Base-by-base conservation (phyloP, 192 early-diverging fungal species). In the Rhizophagus clarus region DNA sequence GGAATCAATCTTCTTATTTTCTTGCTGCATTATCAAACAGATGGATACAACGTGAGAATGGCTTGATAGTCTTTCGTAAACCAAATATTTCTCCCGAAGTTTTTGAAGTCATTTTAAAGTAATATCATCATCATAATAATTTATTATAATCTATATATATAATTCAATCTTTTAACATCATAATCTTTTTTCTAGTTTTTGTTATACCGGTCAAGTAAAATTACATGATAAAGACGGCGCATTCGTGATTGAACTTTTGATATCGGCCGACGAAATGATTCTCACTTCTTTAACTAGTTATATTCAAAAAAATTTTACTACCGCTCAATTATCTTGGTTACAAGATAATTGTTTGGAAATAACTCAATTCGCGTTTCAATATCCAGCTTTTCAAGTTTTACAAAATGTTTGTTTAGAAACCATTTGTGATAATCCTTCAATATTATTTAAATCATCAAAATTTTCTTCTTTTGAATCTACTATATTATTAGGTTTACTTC, bases 41-140 rank as follows among this genome's bases (percentile, higher is more conserved):
- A 29, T 69, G 67, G 67, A 37, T 37, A 34, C 28, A 37, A 9
- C 17, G 29, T 6, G 67, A 69, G 28, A 37, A 37, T 22, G 67
- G 34, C 2, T 14, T 34, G 34, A 69, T 69, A 37, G 29, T 69
- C 0, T 69, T 29, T 69, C 28, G 67, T 29, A 69, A 69, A 69
- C 67, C 67, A 29, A 69, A 69, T 37, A 69, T 37, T 69, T 69
- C 67, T 29, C 67, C 67, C 3, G 67, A 29, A 8, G 28, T 69
- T 5, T 69, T 69, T 29, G 67, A 69, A 69, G 34, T 69, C 8
- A 69, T 69, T 34, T 37, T 69, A 29, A 56, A 22, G 51, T 56
- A 56, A 6, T 6, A 3, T 22, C 1, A 4, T 6, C 22, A 20
- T 56, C 17, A 17, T 20, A 2, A 5, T 56, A 20, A 20, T 17